These are phyloP conservation scores for Aspergillus tanneri DNA, from an alignment of 2,329 filamentous ascomycete species.

Conservation along the genomic window DNA sequence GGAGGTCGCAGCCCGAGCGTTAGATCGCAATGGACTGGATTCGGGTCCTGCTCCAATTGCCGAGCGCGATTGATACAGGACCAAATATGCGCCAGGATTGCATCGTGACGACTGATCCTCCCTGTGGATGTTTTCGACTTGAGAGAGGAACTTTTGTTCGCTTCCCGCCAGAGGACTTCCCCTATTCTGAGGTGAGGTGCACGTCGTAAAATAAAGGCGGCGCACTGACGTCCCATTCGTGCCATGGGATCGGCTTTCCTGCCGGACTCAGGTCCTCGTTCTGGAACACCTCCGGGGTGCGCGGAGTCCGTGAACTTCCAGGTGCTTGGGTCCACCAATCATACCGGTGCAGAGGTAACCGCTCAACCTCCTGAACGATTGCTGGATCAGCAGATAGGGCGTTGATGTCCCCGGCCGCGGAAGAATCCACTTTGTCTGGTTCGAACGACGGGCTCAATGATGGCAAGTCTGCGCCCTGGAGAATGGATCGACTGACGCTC, in stretches of 20 bases:
- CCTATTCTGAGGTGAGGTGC: conserved; percentile 39
- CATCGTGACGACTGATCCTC: conserved; percentile 46
- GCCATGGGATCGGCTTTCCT: conserved; percentile 40
- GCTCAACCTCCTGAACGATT: conserved; percentile 23
- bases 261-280: conserved; percentile 30
- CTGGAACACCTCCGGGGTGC: conserved; percentile 13
- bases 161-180: conserved; percentile 31
- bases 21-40: conserved; percentile 42
- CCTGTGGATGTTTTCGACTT: neutral
- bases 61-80: conserved; percentile 46
- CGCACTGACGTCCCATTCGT: conserved; percentile 41
- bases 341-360: conserved; percentile 48
- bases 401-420: conserved; percentile 27
- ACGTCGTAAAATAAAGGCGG: conserved; percentile 37
- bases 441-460: conserved; percentile 39
- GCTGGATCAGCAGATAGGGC: conserved; percentile 23
- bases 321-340: conserved; percentile 45
- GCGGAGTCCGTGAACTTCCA: conserved; percentile 9
- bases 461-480: neutral
- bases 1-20: conserved; percentile 45
- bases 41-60: conserved; percentile 20
- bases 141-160: conserved; percentile 4
- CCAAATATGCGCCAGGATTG: conserved; percentile 51
- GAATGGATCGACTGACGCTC: conserved; percentile 23
- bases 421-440: conserved; percentile 40